Evolutionary conservation across 1,139 yeast genomes (phyloP), one percentile per base, ranked within the genome.

Genomic region (Blastobotrys raffinosifermentans): DNA sequence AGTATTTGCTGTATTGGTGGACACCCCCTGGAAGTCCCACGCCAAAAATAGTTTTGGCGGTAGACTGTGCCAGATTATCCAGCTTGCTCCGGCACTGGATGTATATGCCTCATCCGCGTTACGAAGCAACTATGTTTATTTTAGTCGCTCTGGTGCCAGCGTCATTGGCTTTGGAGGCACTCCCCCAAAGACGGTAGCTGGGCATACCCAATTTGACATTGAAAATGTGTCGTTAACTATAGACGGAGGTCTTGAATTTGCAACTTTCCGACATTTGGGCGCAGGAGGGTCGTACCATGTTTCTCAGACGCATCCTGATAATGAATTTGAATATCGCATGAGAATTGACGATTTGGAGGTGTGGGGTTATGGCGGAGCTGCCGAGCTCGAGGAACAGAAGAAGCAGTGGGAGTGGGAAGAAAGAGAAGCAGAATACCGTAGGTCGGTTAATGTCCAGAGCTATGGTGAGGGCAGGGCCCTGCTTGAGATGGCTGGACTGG

Each of bases 341-440:
- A 60, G 72, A 41, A 74, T 89, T 7, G 75, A 79, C 3, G 89
- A 82, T 47, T 64, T 89, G 16, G 96, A 87, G 57, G 94, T 86
- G 0, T 84, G 94, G 91, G 97, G 97, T 0, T 72, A 86, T 40
- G 96, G 96, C 1, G 75, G 83, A 4, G 75, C 73, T 15, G 75
- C 77, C 44, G 94, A 84, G 46, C 63, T 86, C 35, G 81, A 73
- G 19, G 89, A 80, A 43, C 96, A 89, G 58, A 65, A 71, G 40
- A 75, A 74, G 51, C 75, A 74, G 45, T 82, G 95, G 93, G 89
- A 80, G 52, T 86, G 96, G 96, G 96, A 89, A 55, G 82, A 82
- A 52, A 70, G 77, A 35, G 95, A 85, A 55, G 94, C 94, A 0
- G 73, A 76, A 49, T 79, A 86, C 22, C 67, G 96, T 39, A 84